Percentiles rank a stretch among this genome's conserved stretches.
Evolutionary conservation across 306 rosid genomes (phyloP).

Genomic region (Psophocarpus tetragonolobus): DNA sequence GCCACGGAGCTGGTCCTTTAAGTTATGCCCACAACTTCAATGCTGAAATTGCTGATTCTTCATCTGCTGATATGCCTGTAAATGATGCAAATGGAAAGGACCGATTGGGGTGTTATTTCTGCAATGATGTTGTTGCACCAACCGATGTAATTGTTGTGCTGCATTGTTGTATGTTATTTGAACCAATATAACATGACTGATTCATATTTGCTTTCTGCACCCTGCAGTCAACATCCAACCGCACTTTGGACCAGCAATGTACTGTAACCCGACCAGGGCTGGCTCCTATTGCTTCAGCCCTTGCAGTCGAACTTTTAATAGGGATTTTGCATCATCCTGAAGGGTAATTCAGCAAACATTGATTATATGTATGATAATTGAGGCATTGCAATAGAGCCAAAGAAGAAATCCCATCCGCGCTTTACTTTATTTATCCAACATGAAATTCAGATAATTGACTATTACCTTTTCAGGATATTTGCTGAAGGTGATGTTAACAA

Average conservation of each 20-base stretch:
- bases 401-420: background rate
- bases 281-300: slow-evolving; percentile 94
- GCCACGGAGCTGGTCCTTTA: slow-evolving; percentile 94
- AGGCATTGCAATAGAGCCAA: background rate
- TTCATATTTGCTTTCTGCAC: slow-evolving; percentile 43
- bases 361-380: background rate
- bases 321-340: slow-evolving; percentile 88
- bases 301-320: slow-evolving; percentile 89
- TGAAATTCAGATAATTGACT: slow-evolving; percentile 27
- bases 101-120: slow-evolving; percentile 96
- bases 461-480: slow-evolving; percentile 62
- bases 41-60: slow-evolving; percentile 46
- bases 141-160: slow-evolving; percentile 68
- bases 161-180: slow-evolving; percentile 9
- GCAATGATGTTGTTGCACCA: slow-evolving; percentile 95
- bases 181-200: slow-evolving; percentile 20
- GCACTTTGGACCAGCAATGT: slow-evolving; percentile 98
- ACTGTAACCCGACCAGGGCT: slow-evolving; percentile 97
- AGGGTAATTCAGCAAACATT: slow-evolving; percentile 53
- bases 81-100: slow-evolving; percentile 45
- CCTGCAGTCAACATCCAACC: slow-evolving; percentile 90
- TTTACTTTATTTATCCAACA: background rate
- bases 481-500: slow-evolving; percentile 71
- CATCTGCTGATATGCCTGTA: slow-evolving; percentile 40
- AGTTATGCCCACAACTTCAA: slow-evolving; percentile 40